Conservation (phyloP, 768 basidiomycete species). For the Lactarius quietus region DNA sequence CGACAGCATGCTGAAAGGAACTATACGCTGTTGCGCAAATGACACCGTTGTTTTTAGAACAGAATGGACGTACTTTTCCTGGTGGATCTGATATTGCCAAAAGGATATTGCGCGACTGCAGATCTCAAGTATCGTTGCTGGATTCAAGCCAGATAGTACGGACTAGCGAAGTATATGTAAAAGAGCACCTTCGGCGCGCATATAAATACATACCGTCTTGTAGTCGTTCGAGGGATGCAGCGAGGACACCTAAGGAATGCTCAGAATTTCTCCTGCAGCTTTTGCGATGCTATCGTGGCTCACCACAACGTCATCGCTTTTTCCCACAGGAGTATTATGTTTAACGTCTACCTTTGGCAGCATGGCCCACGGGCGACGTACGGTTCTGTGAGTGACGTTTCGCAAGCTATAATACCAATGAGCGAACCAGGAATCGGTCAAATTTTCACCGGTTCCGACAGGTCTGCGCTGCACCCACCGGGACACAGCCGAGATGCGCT, state of each 20-base stretch:
- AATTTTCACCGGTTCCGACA: not conserved
- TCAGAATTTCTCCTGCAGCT: conserved; percentile 8
- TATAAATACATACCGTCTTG: conserved; percentile 61
- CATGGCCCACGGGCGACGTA: conserved; percentile 33
- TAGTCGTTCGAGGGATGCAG: conserved; percentile 87
- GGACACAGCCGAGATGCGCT: conserved; percentile 75
- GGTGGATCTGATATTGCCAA: conserved; percentile 88
- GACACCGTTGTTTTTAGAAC: not conserved
- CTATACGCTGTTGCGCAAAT: conserved; percentile 35
- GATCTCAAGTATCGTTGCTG: conserved; percentile 74
- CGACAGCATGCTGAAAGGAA: conserved; percentile 80
- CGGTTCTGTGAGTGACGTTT: conserved; percentile 78
- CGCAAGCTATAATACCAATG: conserved; percentile 66
- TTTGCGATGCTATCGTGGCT: conserved; percentile 3
- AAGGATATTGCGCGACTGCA: conserved; percentile 86
- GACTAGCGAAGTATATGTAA: conserved; percentile 46
- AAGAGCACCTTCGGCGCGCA: conserved; percentile 34
- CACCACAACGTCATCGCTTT: conserved; percentile 35
- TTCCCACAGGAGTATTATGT: not conserved
- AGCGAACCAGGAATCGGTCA: not conserved
- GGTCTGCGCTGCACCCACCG: conserved; percentile 51
- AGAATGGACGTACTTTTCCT: conserved; percentile 58
- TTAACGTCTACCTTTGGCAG: conserved; percentile 11
- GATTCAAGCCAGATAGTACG: conserved; percentile 76
- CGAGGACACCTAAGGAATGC: conserved; percentile 59